Evolutionary conservation across 805 yeast genomes (phyloP).

Genomic region (Yarrowia osloensis): DNA sequence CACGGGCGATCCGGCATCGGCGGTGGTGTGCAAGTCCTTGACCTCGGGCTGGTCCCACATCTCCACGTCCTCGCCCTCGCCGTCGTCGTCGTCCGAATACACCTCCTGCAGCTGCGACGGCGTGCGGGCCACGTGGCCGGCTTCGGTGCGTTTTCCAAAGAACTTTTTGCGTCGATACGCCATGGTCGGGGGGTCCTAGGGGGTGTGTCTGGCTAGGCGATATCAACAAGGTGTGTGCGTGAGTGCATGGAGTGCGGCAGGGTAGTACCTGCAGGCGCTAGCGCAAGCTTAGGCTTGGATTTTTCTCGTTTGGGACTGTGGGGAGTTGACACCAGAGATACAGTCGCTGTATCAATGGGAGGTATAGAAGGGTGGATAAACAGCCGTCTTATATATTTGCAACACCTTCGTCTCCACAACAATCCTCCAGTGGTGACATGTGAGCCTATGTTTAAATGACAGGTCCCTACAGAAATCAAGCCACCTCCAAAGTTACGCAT

Average conservation of each 20-base stretch:
- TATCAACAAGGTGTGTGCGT: constrained; percentile 9
- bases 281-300: constrained; percentile 23
- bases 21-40: not conserved
- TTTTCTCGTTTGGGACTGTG: constrained; percentile 4
- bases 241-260: constrained; percentile 27
- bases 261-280: constrained; percentile 30
- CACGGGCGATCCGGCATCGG: not conserved
- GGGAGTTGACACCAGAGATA: not conserved
- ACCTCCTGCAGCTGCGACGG: constrained; percentile 30
- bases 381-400: too few species aligned
- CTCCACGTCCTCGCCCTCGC: constrained; percentile 25
- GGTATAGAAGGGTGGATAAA: not conserved
- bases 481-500: constrained; percentile 5
- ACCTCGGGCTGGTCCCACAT: constrained; percentile 26
- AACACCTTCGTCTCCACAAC: too few species aligned
- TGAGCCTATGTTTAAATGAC: constrained; percentile 10
- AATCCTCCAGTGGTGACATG: not conserved
- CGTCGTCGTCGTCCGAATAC: constrained; percentile 29
- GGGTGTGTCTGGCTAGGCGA: not conserved
- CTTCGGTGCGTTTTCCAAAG: constrained; percentile 16
- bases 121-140: constrained; percentile 23
- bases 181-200: constrained; percentile 8
- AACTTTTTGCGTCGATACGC: constrained; percentile 30
- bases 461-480: constrained; percentile 17
- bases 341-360: not conserved